Evolutionary conservation across 1,284 basidiomycete genomes (phyloP).

Genomic region (Bjerkandera adusta): DNA sequence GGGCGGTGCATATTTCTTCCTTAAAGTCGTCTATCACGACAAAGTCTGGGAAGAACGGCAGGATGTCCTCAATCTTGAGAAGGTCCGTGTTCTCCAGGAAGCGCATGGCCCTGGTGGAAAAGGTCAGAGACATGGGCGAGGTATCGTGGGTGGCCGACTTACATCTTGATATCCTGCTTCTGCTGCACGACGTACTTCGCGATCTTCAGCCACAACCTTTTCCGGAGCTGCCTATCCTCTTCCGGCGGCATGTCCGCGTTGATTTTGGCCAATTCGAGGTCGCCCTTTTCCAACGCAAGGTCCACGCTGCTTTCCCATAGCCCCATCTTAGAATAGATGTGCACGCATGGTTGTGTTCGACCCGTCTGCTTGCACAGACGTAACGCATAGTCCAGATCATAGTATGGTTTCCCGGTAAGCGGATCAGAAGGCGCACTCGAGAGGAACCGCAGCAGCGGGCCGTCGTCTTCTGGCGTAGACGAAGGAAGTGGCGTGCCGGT

Average conservation of each 20-base stretch:
- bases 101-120: conserved; percentile 79
- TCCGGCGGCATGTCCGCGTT: conserved; percentile 89
- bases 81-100: conserved; percentile 94
- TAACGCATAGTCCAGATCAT: conserved; percentile 95
- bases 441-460: conserved; percentile 83
- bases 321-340: conserved; percentile 98
- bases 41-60: conserved; percentile 99
- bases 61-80: conserved; percentile 97
- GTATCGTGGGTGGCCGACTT: conserved; percentile 36
- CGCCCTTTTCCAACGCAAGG: conserved; percentile 90
- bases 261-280: conserved; percentile 89
- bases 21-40: conserved; percentile 99
- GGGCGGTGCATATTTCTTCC: conserved; percentile 94
- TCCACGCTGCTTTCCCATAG: conserved; percentile 96
- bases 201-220: conserved; percentile 98
- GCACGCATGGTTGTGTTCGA: conserved; percentile 88
- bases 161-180: conserved; percentile 97
- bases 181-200: conserved; percentile 97
- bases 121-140: conserved; percentile 3
- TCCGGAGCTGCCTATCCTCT: conserved; percentile 82
- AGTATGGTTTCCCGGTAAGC: conserved; percentile 85
- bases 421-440: conserved; percentile 83
- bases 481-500: conserved; percentile 34
- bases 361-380: conserved; percentile 85
- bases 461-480: conserved; percentile 63